Conservation (phyloP, 805 yeast genomes). For the Pichia membranifaciens region DNA sequence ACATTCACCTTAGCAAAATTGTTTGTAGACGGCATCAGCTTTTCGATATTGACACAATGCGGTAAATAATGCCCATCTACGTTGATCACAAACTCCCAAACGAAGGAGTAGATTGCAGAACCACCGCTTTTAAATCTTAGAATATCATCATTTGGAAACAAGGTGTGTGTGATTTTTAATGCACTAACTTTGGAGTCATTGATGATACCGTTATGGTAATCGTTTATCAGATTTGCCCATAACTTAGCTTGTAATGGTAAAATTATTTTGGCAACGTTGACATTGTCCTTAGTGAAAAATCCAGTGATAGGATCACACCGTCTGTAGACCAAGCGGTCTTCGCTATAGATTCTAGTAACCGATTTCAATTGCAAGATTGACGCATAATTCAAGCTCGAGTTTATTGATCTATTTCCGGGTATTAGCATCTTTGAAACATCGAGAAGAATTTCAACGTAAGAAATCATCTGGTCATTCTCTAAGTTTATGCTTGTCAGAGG, state of each 20-base stretch:
- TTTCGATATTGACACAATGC: constrained; percentile 21
- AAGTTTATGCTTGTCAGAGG: constrained; percentile 19
- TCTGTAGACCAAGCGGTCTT: constrained; percentile 18
- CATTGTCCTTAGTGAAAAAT: constrained; percentile 18
- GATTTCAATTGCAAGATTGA: constrained; percentile 26
- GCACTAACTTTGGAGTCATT: constrained; percentile 18
- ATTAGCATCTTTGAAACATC: constrained; percentile 19
- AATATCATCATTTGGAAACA: constrained; percentile 27
- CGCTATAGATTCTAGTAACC: constrained; percentile 23
- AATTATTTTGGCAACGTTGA: constrained; percentile 20
- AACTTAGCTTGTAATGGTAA: constrained; percentile 29
- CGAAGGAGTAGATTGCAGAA: constrained; percentile 24
- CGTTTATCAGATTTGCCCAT: constrained; percentile 30
- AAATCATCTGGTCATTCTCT: constrained; percentile 25
- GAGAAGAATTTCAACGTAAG: constrained; percentile 23
- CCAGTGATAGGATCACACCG: constrained; percentile 30
- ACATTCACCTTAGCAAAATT: background rate
- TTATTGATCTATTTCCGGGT: background rate
- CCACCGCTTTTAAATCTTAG: constrained; percentile 14
- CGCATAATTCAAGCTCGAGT: constrained; percentile 18
- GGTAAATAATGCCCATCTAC: constrained; percentile 20
- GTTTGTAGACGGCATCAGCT: background rate
- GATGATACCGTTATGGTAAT: constrained; percentile 28
- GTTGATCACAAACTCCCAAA: constrained; percentile 29
- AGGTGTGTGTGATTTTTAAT: constrained; percentile 26